Evolutionary conservation across 305 asterid genomes (phyloP), one percentile per base, ranked within the genome.

Genomic region (Fraxinus platypoda): DNA sequence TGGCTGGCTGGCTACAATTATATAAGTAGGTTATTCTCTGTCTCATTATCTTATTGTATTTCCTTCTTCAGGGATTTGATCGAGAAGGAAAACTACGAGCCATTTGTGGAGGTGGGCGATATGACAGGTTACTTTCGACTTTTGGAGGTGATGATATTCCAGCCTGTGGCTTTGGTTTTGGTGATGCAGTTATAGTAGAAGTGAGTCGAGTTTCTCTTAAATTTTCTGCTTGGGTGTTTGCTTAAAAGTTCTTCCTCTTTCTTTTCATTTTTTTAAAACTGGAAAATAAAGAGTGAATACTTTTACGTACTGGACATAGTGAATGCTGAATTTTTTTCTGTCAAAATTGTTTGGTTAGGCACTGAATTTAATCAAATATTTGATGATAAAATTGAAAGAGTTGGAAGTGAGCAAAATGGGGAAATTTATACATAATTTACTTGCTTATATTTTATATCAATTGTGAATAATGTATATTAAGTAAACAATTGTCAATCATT

Each of bases 91-190:
- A 93, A 84, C 88, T 94, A 81, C 91, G 99, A 84, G 99, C 99
- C 76, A 94, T 94, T 79, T 95, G 99, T 90, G 99, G 99, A 15
- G 98, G 99, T 80, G 99, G 99, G 43, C 87, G 98, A 78, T 95
- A 95, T 85, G 99, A 95, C 86, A 85, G 84, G 28, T 84, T 95
- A 81, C 94, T 95, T 66, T 94, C 98, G 75, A 93, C 98, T 34
- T 95, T 94, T 54, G 99, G 98, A 83, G 98, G 97, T 19, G 97
- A 94, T 75, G 98, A 95, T 81, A 62, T 93, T 81, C 98, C 99
- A 49, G 98, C 99, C 73, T 95, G 99, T 89, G 99, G 99, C 81
- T 95, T 94, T 90, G 99, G 99, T 83, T 94, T 94, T 81, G 99
- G 98, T 26, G 99, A 95, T 88, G 99, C 99, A 38, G 99, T 95